Conservation (phyloP, 768 basidiomycete species). For the Suillus cothurnatus region DNA sequence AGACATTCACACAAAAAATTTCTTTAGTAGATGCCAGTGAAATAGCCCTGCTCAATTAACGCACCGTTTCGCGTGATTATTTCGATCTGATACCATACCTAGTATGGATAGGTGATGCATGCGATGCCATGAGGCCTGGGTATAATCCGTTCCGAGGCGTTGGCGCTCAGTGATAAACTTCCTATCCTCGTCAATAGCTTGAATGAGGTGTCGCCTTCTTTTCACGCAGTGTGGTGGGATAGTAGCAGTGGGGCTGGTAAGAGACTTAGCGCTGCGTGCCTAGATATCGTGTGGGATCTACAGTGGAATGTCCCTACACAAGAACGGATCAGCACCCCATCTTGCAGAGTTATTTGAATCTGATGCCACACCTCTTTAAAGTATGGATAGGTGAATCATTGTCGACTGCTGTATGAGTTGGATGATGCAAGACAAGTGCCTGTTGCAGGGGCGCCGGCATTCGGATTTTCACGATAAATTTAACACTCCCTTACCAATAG, state of each 20-base stretch:
- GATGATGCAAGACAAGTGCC: not conserved
- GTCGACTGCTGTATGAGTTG: not conserved
- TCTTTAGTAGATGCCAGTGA: not conserved
- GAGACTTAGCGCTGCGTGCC: too few relatives aligned
- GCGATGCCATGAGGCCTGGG: not conserved
- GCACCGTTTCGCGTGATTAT: not conserved
- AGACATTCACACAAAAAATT: not conserved
- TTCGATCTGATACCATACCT: not conserved
- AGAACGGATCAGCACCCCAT: too few relatives aligned
- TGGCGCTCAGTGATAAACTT: not conserved
- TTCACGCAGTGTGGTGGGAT: too few relatives aligned
- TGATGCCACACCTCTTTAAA: not conserved
- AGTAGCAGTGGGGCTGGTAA: too few relatives aligned
- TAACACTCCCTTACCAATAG: not conserved
- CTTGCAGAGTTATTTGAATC: not conserved
- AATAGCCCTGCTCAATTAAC: not conserved
- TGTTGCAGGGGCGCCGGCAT: not conserved
- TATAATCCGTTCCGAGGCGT: not conserved
- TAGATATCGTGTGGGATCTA: too few relatives aligned
- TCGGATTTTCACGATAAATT: not conserved
- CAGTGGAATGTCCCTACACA: too few relatives aligned
- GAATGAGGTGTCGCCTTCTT: not conserved
- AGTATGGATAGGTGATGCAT: not conserved
- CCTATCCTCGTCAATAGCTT: not conserved
- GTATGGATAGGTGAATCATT: not conserved